phyloP scores from a whole-genome alignment of 1,284 basidiomycete species.

The Mycena sp. region DNA sequence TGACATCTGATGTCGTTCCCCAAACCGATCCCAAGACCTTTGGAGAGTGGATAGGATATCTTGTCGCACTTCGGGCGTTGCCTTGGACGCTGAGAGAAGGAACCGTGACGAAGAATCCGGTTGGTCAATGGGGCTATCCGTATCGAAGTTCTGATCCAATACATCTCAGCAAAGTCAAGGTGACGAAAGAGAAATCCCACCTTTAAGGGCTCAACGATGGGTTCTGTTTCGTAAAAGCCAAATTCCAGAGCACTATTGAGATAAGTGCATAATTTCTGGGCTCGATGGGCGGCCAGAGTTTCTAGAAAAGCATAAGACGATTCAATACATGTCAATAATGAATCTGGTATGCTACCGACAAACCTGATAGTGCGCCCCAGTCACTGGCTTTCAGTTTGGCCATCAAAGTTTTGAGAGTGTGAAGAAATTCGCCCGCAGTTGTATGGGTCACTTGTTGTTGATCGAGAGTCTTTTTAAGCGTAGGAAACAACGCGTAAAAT shows the following conservation, averaged over 20 bases:
- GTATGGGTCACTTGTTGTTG: constrained; percentile 59
- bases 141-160: constrained; percentile 63
- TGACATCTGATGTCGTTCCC: constrained; percentile 44
- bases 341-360: constrained; percentile 48
- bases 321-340: not conserved
- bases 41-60: constrained; percentile 46
- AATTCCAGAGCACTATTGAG: constrained; percentile 58
- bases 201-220: constrained; percentile 60
- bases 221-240: constrained; percentile 58
- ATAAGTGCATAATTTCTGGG: constrained; percentile 52
- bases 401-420: constrained; percentile 71
- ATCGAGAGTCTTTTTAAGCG: constrained; percentile 58
- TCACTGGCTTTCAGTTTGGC: constrained; percentile 75
- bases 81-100: constrained; percentile 43
- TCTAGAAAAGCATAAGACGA: constrained; percentile 48
- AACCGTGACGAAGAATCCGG: constrained; percentile 51
- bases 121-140: constrained; percentile 50
- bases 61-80: constrained; percentile 43
- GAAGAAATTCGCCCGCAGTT: constrained; percentile 65
- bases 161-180: constrained; percentile 47
- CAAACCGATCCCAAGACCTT: constrained; percentile 47
- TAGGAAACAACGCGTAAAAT: constrained; percentile 65
- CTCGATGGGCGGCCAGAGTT: constrained; percentile 67
- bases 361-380: constrained; percentile 71
- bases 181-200: constrained; percentile 53